These are phyloP conservation scores for Acanthamoeba lenticulata DNA, from an alignment of 208 protist species.

Conservation along the genomic window DNA sequence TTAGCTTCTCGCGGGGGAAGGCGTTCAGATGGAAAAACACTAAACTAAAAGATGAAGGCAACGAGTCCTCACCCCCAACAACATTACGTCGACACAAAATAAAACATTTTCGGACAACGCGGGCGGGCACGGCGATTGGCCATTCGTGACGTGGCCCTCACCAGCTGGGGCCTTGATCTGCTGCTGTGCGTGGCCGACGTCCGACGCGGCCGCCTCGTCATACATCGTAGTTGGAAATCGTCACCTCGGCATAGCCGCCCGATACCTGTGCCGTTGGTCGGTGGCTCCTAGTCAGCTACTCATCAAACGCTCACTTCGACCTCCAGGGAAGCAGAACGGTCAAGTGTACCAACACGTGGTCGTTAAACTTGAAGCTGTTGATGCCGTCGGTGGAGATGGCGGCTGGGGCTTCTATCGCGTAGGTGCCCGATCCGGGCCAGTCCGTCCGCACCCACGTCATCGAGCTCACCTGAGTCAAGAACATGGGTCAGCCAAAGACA, in stretches of 20 bases:
- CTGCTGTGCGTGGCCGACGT: no score
- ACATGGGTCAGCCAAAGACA: neutral
- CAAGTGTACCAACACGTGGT: neutral
- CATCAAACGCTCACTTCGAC: neutral
- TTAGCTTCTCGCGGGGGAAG: neutral
- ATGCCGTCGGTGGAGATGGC: conserved; percentile 22
- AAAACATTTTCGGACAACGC: no score
- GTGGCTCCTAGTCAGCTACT: neutral
- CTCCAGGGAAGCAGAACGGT: neutral
- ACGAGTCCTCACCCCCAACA: no score
- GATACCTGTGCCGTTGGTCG: neutral
- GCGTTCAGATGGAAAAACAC: neutral
- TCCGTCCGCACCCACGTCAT: neutral
- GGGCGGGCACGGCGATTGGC: no score
- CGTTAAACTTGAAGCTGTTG: conserved; percentile 40
- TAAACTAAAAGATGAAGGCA: no score
- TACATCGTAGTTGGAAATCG: neutral
- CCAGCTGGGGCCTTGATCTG: no score
- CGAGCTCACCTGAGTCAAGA: neutral
- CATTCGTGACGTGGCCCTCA: no score
- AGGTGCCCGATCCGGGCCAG: neutral
- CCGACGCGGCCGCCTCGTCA: no score
- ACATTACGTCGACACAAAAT: no score
- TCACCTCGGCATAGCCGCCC: neutral
- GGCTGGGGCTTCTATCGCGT: neutral